Base-by-base conservation (phyloP, 805 yeast genomes). In the Pichia cabralensis region DNA sequence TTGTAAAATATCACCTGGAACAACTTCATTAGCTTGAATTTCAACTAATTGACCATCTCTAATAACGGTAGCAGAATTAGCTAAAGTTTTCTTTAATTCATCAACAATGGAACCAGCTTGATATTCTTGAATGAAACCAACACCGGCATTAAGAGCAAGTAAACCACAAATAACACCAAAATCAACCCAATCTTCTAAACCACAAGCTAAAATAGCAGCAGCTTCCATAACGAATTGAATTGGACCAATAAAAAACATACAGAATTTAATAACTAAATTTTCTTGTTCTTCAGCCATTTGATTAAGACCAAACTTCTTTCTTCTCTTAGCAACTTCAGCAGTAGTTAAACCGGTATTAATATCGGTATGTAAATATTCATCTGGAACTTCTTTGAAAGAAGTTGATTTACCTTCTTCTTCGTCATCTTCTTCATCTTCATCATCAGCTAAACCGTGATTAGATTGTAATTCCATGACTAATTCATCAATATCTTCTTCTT, bases 71-170 rank as follows among this genome's bases (percentile, higher is more conserved):
- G 96, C 95, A 61, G 84, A 61, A 73, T 84, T 81, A 46, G 96
- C 95, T 55, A 86, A 70, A 54, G 95, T 84, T 69, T 86, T 88
- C 73, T 86, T 88, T 69, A 86, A 76, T 64, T 86, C 96, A 39
- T 85, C 95, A 50, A 86, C 96, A 72, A 86, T 86, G 44, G 95
- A 85, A 71, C 96, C 96, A 48, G 96, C 96, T 69, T 86, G 95
- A 80, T 68, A 88, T 67, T 86, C 96, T 71, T 86, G 96, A 51
- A 84, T 71, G 78, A 86, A 86, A 75, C 96, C 96, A 62, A 86
- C 96, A 54, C 68, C 66, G 46, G 96, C 96, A 67, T 86, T 86
- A 60, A 86, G 75, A 62, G 78, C 51, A 53, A 86, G 71, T 52
- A 86, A 67, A 66, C 80, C 96, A 64, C 83, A 76, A 60, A 86